Evolutionary conservation across 768 basidiomycete species (phyloP).

Genomic region (Steccherinum ochraceum): DNA sequence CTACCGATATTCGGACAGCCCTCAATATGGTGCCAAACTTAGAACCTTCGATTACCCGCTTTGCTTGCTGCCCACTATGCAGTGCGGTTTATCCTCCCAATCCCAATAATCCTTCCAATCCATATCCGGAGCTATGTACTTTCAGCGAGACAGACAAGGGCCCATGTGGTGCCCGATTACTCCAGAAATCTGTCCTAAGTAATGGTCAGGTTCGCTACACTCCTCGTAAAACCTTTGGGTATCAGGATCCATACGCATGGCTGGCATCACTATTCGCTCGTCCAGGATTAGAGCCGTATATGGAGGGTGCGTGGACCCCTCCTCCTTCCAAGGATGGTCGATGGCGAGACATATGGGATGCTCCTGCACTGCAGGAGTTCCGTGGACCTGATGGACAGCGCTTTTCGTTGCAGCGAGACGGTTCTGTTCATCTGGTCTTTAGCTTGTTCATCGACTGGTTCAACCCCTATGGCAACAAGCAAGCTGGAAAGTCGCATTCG

Average conservation of each 20-base stretch:
- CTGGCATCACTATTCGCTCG: constrained; percentile 9
- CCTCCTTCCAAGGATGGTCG: background rate
- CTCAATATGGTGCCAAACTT: constrained; percentile 2
- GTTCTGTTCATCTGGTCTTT: constrained; percentile 8
- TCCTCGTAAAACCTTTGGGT: constrained; percentile 1
- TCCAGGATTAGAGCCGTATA: constrained; percentile 5
- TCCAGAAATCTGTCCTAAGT: background rate
- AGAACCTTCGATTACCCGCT: background rate
- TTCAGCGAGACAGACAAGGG: constrained; percentile 2
- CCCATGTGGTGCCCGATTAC: background rate
- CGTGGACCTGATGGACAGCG: constrained; percentile 7
- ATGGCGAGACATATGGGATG: constrained; percentile 10
- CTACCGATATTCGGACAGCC: constrained; percentile 3
- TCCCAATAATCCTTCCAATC: background rate
- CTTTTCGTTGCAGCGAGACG: background rate
- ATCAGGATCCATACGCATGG: constrained; percentile 10
- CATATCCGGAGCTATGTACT: constrained; percentile 7
- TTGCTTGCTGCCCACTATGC: constrained; percentile 7
- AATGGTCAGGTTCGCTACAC: background rate
- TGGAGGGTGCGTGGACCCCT: background rate
- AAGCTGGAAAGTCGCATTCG: background rate
- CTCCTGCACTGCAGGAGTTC: constrained; percentile 7
- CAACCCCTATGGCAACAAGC: constrained; percentile 9
- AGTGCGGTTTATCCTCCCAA: constrained; percentile 3
- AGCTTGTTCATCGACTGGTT: constrained; percentile 12